Evolutionary conservation across 345 rosid species (phyloP), one percentile per base, ranked within the genome.

Genomic region (Pistacia atlantica): DNA sequence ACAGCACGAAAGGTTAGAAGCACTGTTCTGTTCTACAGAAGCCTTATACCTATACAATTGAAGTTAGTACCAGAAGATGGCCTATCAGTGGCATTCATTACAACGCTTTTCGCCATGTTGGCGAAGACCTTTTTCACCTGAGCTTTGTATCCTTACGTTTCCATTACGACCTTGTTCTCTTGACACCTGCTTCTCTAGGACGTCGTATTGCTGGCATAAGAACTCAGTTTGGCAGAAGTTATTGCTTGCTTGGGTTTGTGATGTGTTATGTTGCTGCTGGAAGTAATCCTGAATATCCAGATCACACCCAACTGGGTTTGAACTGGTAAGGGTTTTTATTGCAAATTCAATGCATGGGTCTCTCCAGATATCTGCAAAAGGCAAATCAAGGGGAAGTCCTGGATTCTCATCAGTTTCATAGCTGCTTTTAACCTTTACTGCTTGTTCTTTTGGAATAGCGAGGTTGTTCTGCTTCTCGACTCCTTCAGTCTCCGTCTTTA

Each of bases 311-410:
- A 92, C 78, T 5, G 99, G 98, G 65, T 94, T 89, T 59, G 90
- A 87, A 5, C 93, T 97, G 0, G 95, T 96, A 37, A 96, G 88
- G 52, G 98, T 92, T 83, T 94, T 94, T 76, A 96, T 91, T 8
- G 99, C 97, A 54, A 96, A 96, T 48, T 96, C 97, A 45, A 96
- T 92, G 75, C 99, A 92, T 1, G 99, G 99, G 83, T 96, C 99
- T 10, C 90, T 81, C 91, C 92, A 91, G 64, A 86, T 85, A 80
- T 90, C 91, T 1, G 76, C 78, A 31, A 78, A 80, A 55, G 88
- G 77, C 79, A 82, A 52, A 72, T 81, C 76, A 8, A 80, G 75
- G 1, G 91, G 46, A 10, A 83, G 65, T 42, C 78, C 79, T 0
- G 77, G 76, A 67, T 75, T 79, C 67, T 77, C 87, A 37, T 83